phyloP scores from a whole-genome alignment of 2,329 filamentous ascomycete species.

The Trichophyton schoenleinii region DNA sequence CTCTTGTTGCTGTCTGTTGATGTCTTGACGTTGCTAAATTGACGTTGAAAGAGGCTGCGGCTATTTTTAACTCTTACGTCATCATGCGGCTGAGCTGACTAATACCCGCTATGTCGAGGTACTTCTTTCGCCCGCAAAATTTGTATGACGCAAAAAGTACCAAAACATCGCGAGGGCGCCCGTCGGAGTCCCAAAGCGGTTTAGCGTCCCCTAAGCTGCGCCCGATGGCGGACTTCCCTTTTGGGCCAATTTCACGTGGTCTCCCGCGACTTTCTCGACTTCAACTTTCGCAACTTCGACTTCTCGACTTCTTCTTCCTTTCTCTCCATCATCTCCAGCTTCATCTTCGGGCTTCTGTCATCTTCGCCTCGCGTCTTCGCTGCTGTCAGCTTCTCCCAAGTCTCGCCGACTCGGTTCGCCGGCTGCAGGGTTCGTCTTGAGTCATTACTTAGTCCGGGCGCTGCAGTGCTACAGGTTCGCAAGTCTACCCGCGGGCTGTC shows the following conservation, averaged over 20 bases:
- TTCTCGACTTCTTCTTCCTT: background rate
- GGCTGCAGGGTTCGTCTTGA: background rate
- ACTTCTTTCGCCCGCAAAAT: background rate
- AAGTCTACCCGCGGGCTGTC: background rate
- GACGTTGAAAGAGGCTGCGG: no score
- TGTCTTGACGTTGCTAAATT: no score
- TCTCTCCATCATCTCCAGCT: background rate
- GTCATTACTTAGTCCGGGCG: background rate
- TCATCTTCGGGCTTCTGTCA: background rate
- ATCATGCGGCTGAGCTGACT: background rate
- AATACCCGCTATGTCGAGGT: background rate
- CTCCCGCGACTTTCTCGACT: background rate
- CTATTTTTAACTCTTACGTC: background rate
- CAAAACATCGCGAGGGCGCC: background rate
- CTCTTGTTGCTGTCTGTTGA: no score
- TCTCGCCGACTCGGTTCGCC: background rate
- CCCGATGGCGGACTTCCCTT: background rate
- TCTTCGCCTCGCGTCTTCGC: background rate
- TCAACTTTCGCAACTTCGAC: conserved; percentile 1
- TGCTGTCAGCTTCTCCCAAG: background rate
- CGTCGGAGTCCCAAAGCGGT: conserved; percentile 12
- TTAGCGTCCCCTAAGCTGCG: conserved; percentile 3
- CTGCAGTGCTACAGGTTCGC: background rate
- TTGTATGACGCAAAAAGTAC: background rate
- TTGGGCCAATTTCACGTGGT: conserved; percentile 5